Evolutionary conservation across 257 asterid genomes (phyloP), one percentile per base, ranked within the genome.

Genomic region (Buddleja alternifolia): DNA sequence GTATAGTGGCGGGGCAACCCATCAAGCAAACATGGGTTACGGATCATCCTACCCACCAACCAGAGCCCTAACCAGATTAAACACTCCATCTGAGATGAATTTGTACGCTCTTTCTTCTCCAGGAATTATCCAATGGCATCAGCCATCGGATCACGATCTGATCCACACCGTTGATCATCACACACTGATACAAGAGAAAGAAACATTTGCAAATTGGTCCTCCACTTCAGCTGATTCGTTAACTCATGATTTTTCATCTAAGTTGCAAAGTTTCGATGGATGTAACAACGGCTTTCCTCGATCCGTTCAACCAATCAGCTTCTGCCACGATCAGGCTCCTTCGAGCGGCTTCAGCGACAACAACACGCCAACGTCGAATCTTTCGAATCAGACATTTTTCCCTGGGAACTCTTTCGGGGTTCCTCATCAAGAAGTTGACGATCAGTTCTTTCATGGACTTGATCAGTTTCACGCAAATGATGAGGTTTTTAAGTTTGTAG

Each of bases 101-200:
- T 60, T 80, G 50, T 80, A 80, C 60, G 69, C 80, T 40, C 73
- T 75, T n/a, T n/a, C n/a, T n/a, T n/a, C n/a, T n/a, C n/a, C n/a
- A n/a, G n/a, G n/a, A n/a, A n/a, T n/a, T 44, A 7, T 11, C 17
- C 53, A n/a, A 46, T n/a, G 20, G 53, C 20, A 17, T 14, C 53
- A 2, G 14, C 6, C 21, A 6, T 29, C 5, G 34, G 34, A 29
- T 29, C 15, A 46, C 19, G 12, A n/a, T 46, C 17, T 46, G 53
- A n/a, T 46, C 20, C 10, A 46, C 53, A 46, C 7, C 5, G 17
- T 15, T n/a, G 15, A n/a, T 10, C 53, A 46, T 46, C 15, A 4
- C 5, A n/a, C 3, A 29, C 34, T 29, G 34, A 29, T 29, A 5
- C 34, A 29, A 29, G 3, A 29, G 34, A 29, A 29, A 14, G n/a